Evolutionary conservation across 1,139 yeast genomes (phyloP), one percentile per base, ranked within the genome.

Genomic region (Blastobotrys capitulatus): DNA sequence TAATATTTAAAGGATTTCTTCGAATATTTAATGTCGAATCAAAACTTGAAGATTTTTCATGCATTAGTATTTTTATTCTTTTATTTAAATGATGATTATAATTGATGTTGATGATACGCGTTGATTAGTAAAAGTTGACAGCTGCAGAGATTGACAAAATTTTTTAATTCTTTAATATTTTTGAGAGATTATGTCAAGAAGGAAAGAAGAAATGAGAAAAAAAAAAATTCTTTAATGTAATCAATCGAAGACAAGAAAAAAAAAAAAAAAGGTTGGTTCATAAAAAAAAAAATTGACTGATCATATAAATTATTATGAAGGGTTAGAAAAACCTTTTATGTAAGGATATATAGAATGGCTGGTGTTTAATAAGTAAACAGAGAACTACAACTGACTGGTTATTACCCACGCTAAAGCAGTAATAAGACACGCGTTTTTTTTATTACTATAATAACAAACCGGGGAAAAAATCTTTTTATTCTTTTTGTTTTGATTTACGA

Each of bases 1-100:
- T 59, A 25, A 66, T 66, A 43, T 59, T 60, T 39, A 61, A 49
- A 26, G 64, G 65, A 48, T 60, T 48, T 38, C 35, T 40, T 18
- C 48, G 45, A 25, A 48, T 44, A 34, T 48, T 44, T 25, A 22
- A 44, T 15, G 51, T 37, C 38, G 48, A 48, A 25, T 48, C 51
- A 25, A 42, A 38, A 15, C 41, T 40, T 15, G 41, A 36, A 10
- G 46, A 18, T 37, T 36, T 42, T 15, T 40, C 20, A 36, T 46
- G 48, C 48, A 41, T 40, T 41, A 13, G 12, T 12, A 9, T 29
- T 29, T 13, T 29, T 12, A 13, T 4, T 29, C 6, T 6, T 29
- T 35, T 35, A 9, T 5, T 19, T 5, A 35, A 12, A 6, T 19
- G 18, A 35, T 16, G 38, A 19, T n/a, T n/a, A n/a, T 18, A 35